These are phyloP conservation scores for Nakazawaea molendinolei DNA, from an alignment of 805 yeast genomes.

Conservation along the genomic window DNA sequence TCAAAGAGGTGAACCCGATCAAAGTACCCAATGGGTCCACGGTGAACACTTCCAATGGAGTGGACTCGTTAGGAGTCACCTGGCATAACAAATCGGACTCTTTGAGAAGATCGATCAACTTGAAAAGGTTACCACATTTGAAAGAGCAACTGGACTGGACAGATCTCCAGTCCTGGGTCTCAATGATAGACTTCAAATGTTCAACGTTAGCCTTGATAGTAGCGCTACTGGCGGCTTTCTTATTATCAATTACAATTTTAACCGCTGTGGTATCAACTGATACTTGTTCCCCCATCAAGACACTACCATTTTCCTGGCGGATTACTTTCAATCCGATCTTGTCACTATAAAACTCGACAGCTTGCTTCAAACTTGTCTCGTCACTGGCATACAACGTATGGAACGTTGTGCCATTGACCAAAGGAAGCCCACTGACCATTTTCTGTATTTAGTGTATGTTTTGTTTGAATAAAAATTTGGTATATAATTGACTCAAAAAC, in stretches of 20 bases:
- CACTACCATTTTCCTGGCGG: slow-evolving; percentile 21
- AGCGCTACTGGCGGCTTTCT: slow-evolving; percentile 20
- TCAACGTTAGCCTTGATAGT: slow-evolving; percentile 21
- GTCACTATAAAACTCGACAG: slow-evolving; percentile 52
- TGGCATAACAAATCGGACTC: slow-evolving; percentile 35
- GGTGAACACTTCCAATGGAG: slow-evolving; percentile 70
- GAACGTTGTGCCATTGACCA: slow-evolving; percentile 53
- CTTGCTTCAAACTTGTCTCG: slow-evolving; percentile 31
- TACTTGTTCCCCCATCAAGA: slow-evolving; percentile 26
- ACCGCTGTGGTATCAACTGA: slow-evolving; percentile 21
- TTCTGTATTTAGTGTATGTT: neutral
- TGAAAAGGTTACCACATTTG: slow-evolving; percentile 33
- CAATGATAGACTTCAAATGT: slow-evolving; percentile 21
- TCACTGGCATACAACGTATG: slow-evolving; percentile 48
- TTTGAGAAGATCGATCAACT: slow-evolving; percentile 28
- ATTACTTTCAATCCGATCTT: slow-evolving; percentile 31
- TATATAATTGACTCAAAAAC: neutral
- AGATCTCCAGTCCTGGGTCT: slow-evolving; percentile 44
- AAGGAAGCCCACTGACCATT: slow-evolving; percentile 19
- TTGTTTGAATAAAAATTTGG: neutral
- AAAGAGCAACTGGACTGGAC: slow-evolving; percentile 38
- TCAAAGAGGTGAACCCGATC: slow-evolving; percentile 67
- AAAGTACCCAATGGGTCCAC: slow-evolving; percentile 81
- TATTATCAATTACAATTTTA: slow-evolving; percentile 19
- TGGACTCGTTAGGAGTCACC: slow-evolving; percentile 62